These are phyloP conservation scores for Phytopythium montanum DNA, from an alignment of 352 stramenopile species.

Conservation along the genomic window DNA sequence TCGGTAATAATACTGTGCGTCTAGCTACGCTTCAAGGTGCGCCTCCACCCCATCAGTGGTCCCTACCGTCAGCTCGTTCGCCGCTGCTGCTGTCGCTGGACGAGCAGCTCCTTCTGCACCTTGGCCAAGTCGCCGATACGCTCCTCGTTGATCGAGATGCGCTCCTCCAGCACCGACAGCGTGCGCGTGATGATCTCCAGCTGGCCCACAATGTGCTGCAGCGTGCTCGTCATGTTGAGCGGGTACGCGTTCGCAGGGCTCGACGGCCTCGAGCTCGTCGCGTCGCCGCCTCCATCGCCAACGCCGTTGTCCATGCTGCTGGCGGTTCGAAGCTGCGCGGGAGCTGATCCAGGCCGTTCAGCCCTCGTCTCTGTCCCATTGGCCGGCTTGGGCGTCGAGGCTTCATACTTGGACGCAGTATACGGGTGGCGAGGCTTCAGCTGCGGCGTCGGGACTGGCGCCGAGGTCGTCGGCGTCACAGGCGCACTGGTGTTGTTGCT, in stretches of 20 bases:
- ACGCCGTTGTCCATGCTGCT: not conserved
- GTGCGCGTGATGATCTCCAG: slow-evolving; percentile 88
- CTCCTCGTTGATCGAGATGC: slow-evolving; percentile 83
- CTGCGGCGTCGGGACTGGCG: slow-evolving; percentile 29
- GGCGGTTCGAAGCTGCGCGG: slow-evolving; percentile 1
- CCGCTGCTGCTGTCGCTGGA: slow-evolving; percentile 23
- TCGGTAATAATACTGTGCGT: slow-evolving; percentile 1
- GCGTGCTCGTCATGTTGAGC: slow-evolving; percentile 38
- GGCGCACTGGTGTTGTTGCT: slow-evolving; percentile 3
- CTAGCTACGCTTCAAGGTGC: not conserved
- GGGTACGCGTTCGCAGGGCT: slow-evolving; percentile 10
- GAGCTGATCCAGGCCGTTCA: slow-evolving; percentile 2
- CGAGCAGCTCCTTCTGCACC: slow-evolving; percentile 58
- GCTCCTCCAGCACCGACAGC: slow-evolving; percentile 78
- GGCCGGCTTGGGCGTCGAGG: slow-evolving; percentile 11
- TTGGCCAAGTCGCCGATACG: slow-evolving; percentile 59
- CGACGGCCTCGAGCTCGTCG: not conserved
- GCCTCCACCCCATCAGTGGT: not conserved
- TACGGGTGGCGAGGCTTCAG: slow-evolving; percentile 39
- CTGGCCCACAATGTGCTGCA: slow-evolving; percentile 89
- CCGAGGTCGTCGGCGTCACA: slow-evolving; percentile 22
- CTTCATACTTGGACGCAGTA: slow-evolving; percentile 31
- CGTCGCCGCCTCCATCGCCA: not conserved
- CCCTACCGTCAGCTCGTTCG: slow-evolving; percentile 1
- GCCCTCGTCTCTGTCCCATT: not conserved